Evolutionary conservation across 2,329 filamentous ascomycete species (phyloP).

Genomic region (Bipolaris zeicola): DNA sequence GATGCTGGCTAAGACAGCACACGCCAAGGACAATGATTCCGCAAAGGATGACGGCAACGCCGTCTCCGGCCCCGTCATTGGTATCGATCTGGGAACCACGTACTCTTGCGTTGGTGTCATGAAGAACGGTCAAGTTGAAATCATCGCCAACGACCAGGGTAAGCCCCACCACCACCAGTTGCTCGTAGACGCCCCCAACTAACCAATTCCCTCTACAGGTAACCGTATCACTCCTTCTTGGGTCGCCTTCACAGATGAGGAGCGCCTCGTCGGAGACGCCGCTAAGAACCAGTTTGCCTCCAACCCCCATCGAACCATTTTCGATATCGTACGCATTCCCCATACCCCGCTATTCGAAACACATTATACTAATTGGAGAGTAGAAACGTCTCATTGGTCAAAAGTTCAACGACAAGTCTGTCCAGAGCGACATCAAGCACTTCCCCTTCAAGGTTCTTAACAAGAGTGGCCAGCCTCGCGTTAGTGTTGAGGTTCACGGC

Average conservation of each 20-base stretch:
- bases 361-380: slow-evolving; percentile 37
- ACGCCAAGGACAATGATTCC: slow-evolving; percentile 72
- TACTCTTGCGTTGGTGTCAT: slow-evolving; percentile 89
- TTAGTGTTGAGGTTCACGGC: slow-evolving; percentile 74
- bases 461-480: slow-evolving; percentile 87
- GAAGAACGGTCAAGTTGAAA: slow-evolving; percentile 52
- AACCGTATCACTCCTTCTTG: slow-evolving; percentile 67
- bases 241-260: slow-evolving; percentile 95
- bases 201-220: slow-evolving; percentile 38
- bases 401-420: slow-evolving; percentile 64
- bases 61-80: slow-evolving; percentile 57
- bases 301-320: slow-evolving; percentile 57
- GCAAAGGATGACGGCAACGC: slow-evolving; percentile 66
- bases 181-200: slow-evolving; percentile 14
- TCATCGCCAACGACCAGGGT: slow-evolving; percentile 54
- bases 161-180: slow-evolving; percentile 12
- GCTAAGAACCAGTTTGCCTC: slow-evolving; percentile 55
- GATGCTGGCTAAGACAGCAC: slow-evolving; percentile 76
- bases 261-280: slow-evolving; percentile 95
- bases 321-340: slow-evolving; percentile 47
- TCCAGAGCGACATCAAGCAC: slow-evolving; percentile 95
- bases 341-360: background rate
- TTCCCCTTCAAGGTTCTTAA: slow-evolving; percentile 94
- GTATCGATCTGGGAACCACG: slow-evolving; percentile 93
- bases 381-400: slow-evolving; percentile 59